Percentiles rank a stretch among this genome's conserved stretches.
Evolutionary conservation across 805 yeast genomes (phyloP).

Genomic region (Starmerella cellae): DNA sequence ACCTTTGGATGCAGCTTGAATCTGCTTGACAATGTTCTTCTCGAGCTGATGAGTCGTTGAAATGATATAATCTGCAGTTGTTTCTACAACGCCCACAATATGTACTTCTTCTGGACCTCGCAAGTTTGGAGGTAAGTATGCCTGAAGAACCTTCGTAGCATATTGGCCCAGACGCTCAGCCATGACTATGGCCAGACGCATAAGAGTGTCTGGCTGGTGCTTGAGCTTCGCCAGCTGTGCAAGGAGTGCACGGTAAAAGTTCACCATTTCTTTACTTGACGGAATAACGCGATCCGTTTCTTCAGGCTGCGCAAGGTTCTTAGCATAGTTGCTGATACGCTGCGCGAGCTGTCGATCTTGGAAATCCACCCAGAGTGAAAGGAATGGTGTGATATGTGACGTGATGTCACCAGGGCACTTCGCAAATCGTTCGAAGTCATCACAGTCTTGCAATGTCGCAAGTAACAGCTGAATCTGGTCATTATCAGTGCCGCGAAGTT

Average conservation of each 20-base stretch:
- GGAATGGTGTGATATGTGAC: conserved; percentile 69
- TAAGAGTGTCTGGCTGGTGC: conserved; percentile 29
- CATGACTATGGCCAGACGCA: conserved; percentile 45
- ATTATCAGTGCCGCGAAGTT: conserved; percentile 20
- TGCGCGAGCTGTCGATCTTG: conserved; percentile 52
- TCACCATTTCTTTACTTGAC: conserved; percentile 77
- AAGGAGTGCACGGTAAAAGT: conserved; percentile 57
- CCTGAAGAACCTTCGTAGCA: conserved; percentile 37
- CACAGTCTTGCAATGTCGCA: conserved; percentile 55
- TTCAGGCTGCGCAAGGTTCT: conserved; percentile 27
- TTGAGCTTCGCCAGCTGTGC: conserved; percentile 53
- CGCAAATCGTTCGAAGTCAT: conserved; percentile 65
- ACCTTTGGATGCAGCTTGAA: not conserved
- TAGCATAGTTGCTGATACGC: conserved; percentile 42
- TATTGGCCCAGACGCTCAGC: conserved; percentile 52
- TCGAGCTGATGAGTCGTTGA: conserved; percentile 66
- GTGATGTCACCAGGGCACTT: conserved; percentile 38
- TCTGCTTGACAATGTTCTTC: conserved; percentile 28
- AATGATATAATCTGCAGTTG: conserved; percentile 83
- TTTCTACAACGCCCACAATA: conserved; percentile 57
- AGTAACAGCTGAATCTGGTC: conserved; percentile 51
- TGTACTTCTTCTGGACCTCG: conserved; percentile 47
- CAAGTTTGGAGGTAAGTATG: conserved; percentile 34
- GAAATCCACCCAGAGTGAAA: conserved; percentile 72
- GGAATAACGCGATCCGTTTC: conserved; percentile 48